Evolutionary conservation across 1,139 yeast species (phyloP).

Genomic region (Sugiyamaella novakii): DNA sequence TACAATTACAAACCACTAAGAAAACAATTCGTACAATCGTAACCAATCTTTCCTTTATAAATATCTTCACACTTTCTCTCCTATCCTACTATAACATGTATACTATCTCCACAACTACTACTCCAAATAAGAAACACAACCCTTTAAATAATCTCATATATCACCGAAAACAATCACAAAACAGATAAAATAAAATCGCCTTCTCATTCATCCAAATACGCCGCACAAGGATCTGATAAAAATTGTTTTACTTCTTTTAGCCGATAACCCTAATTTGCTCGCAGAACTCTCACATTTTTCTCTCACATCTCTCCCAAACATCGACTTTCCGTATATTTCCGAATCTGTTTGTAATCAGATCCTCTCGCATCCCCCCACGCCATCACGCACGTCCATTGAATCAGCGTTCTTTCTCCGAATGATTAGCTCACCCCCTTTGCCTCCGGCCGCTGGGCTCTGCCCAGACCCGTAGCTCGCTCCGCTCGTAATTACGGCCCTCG

Average conservation of each 20-base stretch:
- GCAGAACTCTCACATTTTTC: background rate
- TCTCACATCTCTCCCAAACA: background rate
- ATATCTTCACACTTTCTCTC: background rate
- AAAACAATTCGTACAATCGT: background rate
- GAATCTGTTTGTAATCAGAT: constrained; percentile 8
- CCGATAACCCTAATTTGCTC: constrained; percentile 8
- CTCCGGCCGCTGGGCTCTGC: too few species aligned
- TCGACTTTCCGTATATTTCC: background rate
- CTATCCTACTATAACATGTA: background rate
- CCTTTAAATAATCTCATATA: too few species aligned
- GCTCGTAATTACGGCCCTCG: too few species aligned
- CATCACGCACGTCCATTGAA: background rate
- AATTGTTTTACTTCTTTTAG: background rate
- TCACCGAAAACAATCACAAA: background rate
- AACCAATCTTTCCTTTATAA: background rate
- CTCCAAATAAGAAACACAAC: too few species aligned
- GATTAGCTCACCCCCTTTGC: too few species aligned
- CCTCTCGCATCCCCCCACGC: constrained; percentile 1
- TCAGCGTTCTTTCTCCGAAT: too few species aligned
- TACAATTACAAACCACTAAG: background rate
- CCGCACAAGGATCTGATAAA: constrained; percentile 17
- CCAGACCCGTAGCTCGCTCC: too few species aligned
- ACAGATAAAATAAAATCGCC: background rate
- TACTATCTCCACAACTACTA: background rate
- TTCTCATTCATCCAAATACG: background rate